Evolutionary conservation across 1,284 basidiomycete genomes (phyloP).

Genomic region (Sporisorium graminicola): DNA sequence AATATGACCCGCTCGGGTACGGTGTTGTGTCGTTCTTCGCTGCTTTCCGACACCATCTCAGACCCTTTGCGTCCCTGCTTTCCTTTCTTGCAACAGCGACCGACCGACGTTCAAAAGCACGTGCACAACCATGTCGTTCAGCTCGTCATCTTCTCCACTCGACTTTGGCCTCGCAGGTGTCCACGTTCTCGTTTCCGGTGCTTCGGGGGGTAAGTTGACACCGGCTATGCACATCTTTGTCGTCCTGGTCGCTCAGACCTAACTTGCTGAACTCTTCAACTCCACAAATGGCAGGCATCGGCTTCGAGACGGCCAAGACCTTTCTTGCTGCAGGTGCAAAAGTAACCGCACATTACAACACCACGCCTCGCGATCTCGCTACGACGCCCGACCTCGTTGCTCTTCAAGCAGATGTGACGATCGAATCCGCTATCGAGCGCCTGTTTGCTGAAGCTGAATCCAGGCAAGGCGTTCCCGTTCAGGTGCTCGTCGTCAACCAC

Average conservation of each 20-base stretch:
- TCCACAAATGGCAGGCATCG: slow-evolving; percentile 20
- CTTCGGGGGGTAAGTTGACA: slow-evolving; percentile 36
- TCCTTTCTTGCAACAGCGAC: not conserved
- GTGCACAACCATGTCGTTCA: not conserved
- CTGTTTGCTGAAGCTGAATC: slow-evolving; percentile 58
- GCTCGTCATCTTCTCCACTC: slow-evolving; percentile 18
- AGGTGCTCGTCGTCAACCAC: slow-evolving; percentile 78
- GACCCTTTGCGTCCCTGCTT: too few relatives aligned
- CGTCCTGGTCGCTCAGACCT: not conserved
- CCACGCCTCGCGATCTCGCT: slow-evolving; percentile 72
- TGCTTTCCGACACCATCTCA: too few relatives aligned
- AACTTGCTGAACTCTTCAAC: not conserved
- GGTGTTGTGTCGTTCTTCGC: too few relatives aligned
- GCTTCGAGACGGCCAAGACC: slow-evolving; percentile 45
- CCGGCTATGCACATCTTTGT: slow-evolving; percentile 1
- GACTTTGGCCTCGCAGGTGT: slow-evolving; percentile 43
- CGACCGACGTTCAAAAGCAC: not conserved
- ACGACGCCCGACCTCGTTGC: slow-evolving; percentile 69
- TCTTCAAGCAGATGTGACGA: slow-evolving; percentile 76
- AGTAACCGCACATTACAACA: slow-evolving; percentile 81
- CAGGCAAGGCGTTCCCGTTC: slow-evolving; percentile 66
- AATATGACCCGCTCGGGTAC: too few relatives aligned
- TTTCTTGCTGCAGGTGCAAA: slow-evolving; percentile 73
- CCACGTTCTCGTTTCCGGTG: slow-evolving; percentile 45
- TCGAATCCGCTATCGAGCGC: slow-evolving; percentile 75